A percentile compares a stretch with the other conserved stretches of the same genome.
Conservation (phyloP, 371 early-diverging fungal species). For the Mortierella sp. region DNA sequence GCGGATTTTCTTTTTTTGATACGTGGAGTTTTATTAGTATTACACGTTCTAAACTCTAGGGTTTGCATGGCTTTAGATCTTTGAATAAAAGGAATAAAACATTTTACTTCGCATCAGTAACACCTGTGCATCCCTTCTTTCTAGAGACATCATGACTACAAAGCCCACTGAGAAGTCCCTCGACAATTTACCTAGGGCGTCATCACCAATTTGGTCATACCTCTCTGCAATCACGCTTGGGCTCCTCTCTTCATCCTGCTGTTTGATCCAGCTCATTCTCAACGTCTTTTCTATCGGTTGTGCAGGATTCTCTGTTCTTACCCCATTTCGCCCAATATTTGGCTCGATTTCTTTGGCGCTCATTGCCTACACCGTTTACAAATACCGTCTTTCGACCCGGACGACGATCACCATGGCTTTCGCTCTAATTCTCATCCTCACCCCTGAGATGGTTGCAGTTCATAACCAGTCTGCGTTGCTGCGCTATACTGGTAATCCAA, state of each 20-base stretch:
- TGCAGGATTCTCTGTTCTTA: slow-evolving; percentile 68
- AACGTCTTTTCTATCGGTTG: slow-evolving; percentile 68
- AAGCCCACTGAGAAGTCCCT: too few relatives aligned
- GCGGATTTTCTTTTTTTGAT: too few relatives aligned
- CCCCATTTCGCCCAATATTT: slow-evolving; percentile 60
- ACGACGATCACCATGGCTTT: slow-evolving; percentile 24
- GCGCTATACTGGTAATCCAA: too few relatives aligned
- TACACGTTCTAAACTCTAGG: too few relatives aligned
- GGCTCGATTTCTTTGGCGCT: slow-evolving; percentile 43
- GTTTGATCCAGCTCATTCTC: slow-evolving; percentile 66
- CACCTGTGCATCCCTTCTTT: too few relatives aligned
- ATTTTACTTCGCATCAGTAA: too few relatives aligned
- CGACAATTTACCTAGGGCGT: too few relatives aligned
- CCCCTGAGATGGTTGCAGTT: slow-evolving; percentile 58
- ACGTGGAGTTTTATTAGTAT: too few relatives aligned
- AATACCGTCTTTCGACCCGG: slow-evolving; percentile 28
- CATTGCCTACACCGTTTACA: slow-evolving; percentile 39
- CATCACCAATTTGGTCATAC: slow-evolving; percentile 20
- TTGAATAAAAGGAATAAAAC: too few relatives aligned
- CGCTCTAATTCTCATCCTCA: slow-evolving; percentile 45
- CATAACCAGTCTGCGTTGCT: slow-evolving; percentile 36
- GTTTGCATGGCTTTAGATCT: too few relatives aligned
- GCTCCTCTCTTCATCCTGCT: slow-evolving; percentile 66
- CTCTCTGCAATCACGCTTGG: slow-evolving; percentile 52
- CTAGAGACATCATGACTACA: too few relatives aligned